Evolutionary conservation across 345 rosid species (phyloP).

Genomic region (Cardamine resedifolia): DNA sequence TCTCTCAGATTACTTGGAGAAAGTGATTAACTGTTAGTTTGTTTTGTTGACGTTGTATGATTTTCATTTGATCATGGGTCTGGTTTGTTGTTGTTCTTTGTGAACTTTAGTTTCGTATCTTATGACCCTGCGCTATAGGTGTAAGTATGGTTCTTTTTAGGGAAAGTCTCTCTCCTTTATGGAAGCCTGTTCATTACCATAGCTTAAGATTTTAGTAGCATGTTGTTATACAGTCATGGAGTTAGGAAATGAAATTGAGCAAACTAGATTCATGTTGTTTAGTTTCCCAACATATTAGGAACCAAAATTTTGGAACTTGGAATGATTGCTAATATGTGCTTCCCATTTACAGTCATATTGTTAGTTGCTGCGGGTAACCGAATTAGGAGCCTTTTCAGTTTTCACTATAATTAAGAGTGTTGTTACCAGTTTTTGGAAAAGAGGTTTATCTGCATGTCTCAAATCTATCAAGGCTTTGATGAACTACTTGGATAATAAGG

Average conservation of each 20-base stretch:
- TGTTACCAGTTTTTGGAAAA: not conserved
- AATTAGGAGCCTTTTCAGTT: not conserved
- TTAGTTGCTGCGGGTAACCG: not conserved
- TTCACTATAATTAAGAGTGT: not conserved
- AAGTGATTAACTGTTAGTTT: not conserved
- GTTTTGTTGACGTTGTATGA: not conserved
- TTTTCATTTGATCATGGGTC: not conserved
- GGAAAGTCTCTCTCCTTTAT: not conserved
- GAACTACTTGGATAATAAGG: not conserved
- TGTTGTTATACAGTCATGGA: not conserved
- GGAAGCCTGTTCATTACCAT: not conserved
- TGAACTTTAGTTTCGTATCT: not conserved
- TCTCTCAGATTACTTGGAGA: too few relatives aligned
- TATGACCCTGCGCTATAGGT: not conserved
- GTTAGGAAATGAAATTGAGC: not conserved
- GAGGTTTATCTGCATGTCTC: not conserved
- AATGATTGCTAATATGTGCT: not conserved
- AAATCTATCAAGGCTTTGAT: not conserved
- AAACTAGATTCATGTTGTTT: not conserved
- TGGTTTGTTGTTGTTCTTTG: not conserved
- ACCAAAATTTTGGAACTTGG: not conserved
- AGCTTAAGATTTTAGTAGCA: conserved; percentile 4
- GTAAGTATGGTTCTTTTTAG: not conserved
- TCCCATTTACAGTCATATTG: not conserved
- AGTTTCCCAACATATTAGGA: not conserved